Evolutionary conservation across 306 rosid genomes (phyloP), one percentile per base, ranked within the genome.

Genomic region (Gillenia trifoliata): DNA sequence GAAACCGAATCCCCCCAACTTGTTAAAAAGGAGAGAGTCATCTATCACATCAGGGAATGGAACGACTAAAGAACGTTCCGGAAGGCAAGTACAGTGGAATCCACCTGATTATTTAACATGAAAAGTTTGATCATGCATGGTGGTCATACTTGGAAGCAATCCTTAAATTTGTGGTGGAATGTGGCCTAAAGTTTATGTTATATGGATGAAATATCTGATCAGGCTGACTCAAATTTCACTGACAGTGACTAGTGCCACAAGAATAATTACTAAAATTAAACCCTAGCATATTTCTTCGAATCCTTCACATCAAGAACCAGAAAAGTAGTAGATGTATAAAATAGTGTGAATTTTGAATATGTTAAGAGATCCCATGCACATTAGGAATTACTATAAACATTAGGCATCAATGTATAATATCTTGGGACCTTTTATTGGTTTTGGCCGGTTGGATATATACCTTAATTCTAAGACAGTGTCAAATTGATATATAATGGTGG

Each of bases 161-260:
- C 38, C 66, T 40, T 72, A 4, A 23, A 47, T 41, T 36, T 26
- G 43, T 45, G 55, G 63, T 20, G 40, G 50, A 38, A 60, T 45
- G 52, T 69, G 75, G 23, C 70, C 67, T 50, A 38, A 60, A 26
- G 10, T 23, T 50, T 29, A 66, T 54, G 43, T 70, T 64, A 61
- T 19, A 62, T 66, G 66, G 43, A 75, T 70, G 79, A 66, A 49
- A 66, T 15, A 70, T 75, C 69, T 54, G 73, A 65, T 66, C 65
- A 70, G 59, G 13, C 33, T 54, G 65, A 75, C 43, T 50, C 59
- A n/a, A 64, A 25, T 52, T 65, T 64, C 70, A 72, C 20, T 56
- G 65, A 56, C 36, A 11, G 66, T 22, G 54, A 55, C 34, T 31
- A 3, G 66, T 36, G 75, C 38, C 65, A 72, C 70, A 19, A 47